phyloP scores from a whole-genome alignment of 768 basidiomycete genomes.

The Antrodiella citrinella region DNA sequence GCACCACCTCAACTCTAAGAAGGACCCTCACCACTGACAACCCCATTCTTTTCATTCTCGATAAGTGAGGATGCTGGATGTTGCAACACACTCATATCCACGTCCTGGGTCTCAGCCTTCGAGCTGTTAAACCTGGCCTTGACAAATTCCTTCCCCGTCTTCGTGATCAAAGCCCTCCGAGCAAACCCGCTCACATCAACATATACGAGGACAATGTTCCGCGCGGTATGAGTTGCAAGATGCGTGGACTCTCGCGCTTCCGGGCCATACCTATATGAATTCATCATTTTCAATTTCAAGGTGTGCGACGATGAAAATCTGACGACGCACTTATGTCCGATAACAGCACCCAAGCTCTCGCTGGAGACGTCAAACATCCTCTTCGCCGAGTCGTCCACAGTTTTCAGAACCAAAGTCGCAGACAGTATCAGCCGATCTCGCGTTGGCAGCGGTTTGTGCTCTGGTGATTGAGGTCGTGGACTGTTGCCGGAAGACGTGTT shows the following conservation, averaged over 20 bases:
- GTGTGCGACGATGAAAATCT: background rate
- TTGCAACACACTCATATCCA: too few species aligned
- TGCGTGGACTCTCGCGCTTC: conserved; percentile 54
- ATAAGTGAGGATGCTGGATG: too few species aligned
- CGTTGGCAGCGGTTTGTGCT: conserved; percentile 24
- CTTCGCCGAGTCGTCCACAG: conserved; percentile 50
- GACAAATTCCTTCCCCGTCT: conserved; percentile 49
- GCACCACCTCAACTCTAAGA: too few species aligned
- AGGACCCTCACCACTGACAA: too few species aligned
- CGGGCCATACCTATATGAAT: conserved; percentile 42
- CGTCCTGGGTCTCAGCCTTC: too few species aligned
- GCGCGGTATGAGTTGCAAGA: conserved; percentile 54
- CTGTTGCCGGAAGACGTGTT: too few species aligned
- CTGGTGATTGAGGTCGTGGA: too few species aligned
- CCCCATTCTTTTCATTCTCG: too few species aligned
- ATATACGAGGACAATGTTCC: conserved; percentile 71
- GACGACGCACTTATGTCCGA: conserved; percentile 47
- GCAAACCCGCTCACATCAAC: conserved; percentile 71
- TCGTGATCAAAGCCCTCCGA: conserved; percentile 57
- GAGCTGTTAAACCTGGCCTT: conserved; percentile 33
- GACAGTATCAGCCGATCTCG: conserved; percentile 48
- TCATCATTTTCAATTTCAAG: background rate
- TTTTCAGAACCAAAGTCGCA: conserved; percentile 58
- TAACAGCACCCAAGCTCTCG: conserved; percentile 36
- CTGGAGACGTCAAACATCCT: conserved; percentile 45